These are phyloP conservation scores for Ustilago curta DNA, from an alignment of 1,284 basidiomycete genomes.

Conservation along the genomic window DNA sequence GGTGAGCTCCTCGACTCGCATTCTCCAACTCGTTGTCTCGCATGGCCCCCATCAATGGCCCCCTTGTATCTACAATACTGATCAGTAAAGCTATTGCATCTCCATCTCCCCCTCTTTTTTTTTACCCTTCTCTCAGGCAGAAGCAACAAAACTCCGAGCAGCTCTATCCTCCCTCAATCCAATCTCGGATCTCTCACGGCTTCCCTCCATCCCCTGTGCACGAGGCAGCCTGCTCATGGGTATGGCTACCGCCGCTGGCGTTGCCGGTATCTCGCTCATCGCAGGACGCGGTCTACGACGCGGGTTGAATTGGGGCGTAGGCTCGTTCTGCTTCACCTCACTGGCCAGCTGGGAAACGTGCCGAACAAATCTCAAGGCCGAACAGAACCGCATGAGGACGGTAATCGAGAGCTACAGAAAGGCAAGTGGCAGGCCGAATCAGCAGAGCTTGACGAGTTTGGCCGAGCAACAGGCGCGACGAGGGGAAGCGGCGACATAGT, in stretches of 20 bases:
- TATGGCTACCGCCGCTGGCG: constrained; percentile 55
- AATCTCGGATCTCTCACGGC: constrained; percentile 31
- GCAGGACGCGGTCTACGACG: constrained; percentile 46
- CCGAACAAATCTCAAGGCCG: constrained; percentile 43
- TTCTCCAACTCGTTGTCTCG: not conserved
- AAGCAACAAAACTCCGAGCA: constrained; percentile 39
- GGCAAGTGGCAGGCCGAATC: constrained; percentile 1
- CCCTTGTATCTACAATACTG: not conserved
- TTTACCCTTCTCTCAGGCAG: constrained; percentile 12
- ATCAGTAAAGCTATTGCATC: not conserved
- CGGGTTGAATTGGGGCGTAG: constrained; percentile 58
- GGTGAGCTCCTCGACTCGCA: constrained; percentile 3
- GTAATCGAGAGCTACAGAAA: constrained; percentile 48
- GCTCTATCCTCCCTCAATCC: constrained; percentile 39
- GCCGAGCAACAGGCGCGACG: not conserved
- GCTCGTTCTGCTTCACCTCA: constrained; percentile 47
- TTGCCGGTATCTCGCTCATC: constrained; percentile 45
- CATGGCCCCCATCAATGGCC: too few species aligned
- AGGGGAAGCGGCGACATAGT: not conserved
- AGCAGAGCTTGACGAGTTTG: constrained; percentile 13
- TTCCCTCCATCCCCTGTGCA: constrained; percentile 48
- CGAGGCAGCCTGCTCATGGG: constrained; percentile 42
- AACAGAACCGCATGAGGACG: constrained; percentile 47
- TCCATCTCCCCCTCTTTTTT: not conserved
- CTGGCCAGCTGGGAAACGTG: constrained; percentile 51